Conservation (phyloP, 768 basidiomycete species). For the Termitomyces sp. region DNA sequence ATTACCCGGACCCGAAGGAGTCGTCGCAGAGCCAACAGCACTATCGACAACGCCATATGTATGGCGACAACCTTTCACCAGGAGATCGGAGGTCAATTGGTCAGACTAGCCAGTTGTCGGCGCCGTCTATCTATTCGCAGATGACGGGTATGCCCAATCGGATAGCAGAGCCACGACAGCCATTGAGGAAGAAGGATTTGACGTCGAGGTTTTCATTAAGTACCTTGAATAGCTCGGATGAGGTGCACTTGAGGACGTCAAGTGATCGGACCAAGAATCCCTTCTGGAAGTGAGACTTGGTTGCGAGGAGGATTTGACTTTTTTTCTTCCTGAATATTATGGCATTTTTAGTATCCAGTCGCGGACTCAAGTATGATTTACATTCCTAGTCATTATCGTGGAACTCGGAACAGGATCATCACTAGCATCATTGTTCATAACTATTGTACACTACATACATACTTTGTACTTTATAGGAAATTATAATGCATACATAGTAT, state of each 20-base stretch:
- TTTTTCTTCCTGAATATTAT: neutral
- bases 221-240: constrained; percentile 21
- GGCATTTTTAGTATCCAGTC: neutral
- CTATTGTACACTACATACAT: neutral
- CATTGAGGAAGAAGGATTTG: constrained; percentile 12
- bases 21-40: constrained; percentile 7
- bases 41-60: constrained; percentile 22
- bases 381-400: neutral
- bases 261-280: constrained; percentile 17
- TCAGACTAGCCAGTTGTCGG: constrained; percentile 27
- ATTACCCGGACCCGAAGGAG: constrained; percentile 4
- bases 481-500: neutral
- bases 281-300: constrained; percentile 21
- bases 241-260: constrained; percentile 7
- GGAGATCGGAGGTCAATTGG: constrained; percentile 12
- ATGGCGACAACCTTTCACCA: constrained; percentile 12
- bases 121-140: constrained; percentile 53
- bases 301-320: neutral
- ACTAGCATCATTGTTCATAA: neutral
- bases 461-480: neutral
- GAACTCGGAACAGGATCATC: neutral
- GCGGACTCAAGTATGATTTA: neutral
- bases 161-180: constrained; percentile 46
- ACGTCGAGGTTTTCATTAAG: constrained; percentile 23
- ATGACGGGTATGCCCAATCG: constrained; percentile 50